Percentiles rank a stretch among this genome's conserved stretches.
Evolutionary conservation across 2,329 filamentous ascomycete genomes (phyloP).

Genomic region (Drechslerella coelobrocha): DNA sequence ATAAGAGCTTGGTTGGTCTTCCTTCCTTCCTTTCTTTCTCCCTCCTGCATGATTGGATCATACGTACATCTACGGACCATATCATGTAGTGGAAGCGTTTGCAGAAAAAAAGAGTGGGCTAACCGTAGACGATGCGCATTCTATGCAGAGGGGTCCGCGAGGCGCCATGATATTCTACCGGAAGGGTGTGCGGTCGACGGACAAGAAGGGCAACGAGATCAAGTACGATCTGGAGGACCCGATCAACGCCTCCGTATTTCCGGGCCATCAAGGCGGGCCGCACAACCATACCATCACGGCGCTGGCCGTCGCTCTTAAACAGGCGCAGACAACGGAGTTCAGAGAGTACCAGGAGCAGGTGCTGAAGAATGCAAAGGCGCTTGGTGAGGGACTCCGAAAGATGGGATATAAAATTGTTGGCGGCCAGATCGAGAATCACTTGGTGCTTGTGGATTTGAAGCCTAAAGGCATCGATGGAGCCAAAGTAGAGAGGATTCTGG

Average conservation of each 20-base stretch:
- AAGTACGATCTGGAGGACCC: constrained; percentile 89
- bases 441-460: constrained; percentile 91
- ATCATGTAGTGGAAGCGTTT: no score
- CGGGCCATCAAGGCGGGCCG: constrained; percentile 94
- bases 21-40: constrained; percentile 1
- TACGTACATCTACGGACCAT: no score
- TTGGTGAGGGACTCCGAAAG: constrained; percentile 78
- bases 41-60: no score
- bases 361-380: constrained; percentile 85
- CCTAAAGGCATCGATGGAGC: constrained; percentile 85
- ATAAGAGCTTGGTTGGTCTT: constrained; percentile 76
- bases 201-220: constrained; percentile 77
- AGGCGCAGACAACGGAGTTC: constrained; percentile 88
- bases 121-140: no score
- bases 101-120: no score
- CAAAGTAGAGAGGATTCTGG: constrained; percentile 85
- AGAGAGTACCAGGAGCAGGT: constrained; percentile 90
- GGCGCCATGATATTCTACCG: constrained; percentile 99
- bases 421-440: constrained; percentile 95
- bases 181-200: constrained; percentile 82
- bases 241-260: constrained; percentile 97
- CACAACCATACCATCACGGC: constrained; percentile 99
- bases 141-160: constrained; percentile 81
- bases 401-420: constrained; percentile 88
- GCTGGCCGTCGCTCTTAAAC: constrained; percentile 89